phyloP scores from a whole-genome alignment of 108 stramenopile species.

The Nitzschia putrida region DNA sequence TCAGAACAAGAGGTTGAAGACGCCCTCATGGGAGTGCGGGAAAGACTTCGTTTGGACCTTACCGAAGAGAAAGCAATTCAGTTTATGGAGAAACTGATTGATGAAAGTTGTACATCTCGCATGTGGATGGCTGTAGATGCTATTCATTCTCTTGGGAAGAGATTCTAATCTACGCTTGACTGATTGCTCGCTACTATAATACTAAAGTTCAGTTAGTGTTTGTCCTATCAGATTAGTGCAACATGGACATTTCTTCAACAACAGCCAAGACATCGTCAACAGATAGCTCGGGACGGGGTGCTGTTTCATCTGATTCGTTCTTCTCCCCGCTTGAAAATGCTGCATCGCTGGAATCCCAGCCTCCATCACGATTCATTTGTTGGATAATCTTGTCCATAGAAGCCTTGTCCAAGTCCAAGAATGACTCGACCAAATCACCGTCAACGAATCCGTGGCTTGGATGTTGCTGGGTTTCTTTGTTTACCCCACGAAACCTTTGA shows the following conservation, averaged over 20 bases:
- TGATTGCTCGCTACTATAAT: not conserved
- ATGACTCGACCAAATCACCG: slow-evolving; percentile 93
- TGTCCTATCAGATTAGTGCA: slow-evolving; percentile 47
- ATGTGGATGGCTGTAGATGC: slow-evolving; percentile 91
- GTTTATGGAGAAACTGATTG: slow-evolving; percentile 80
- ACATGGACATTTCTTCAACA: slow-evolving; percentile 85
- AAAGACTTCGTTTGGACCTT: slow-evolving; percentile 72
- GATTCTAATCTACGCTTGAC: slow-evolving; percentile 38
- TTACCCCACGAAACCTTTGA: slow-evolving; percentile 83
- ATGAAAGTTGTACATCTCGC: slow-evolving; percentile 67
- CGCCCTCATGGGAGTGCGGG: slow-evolving; percentile 63
- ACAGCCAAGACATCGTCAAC: slow-evolving; percentile 81
- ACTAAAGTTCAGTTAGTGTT: not conserved
- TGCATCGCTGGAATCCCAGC: slow-evolving; percentile 68
- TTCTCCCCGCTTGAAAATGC: slow-evolving; percentile 26
- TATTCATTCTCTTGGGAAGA: slow-evolving; percentile 77
- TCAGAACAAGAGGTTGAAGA: slow-evolving; percentile 62
- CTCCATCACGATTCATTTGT: slow-evolving; percentile 83
- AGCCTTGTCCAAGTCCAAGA: slow-evolving; percentile 85
- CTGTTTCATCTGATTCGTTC: slow-evolving; percentile 23
- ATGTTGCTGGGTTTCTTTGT: slow-evolving; percentile 58
- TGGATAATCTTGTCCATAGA: slow-evolving; percentile 76
- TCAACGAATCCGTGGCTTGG: slow-evolving; percentile 90
- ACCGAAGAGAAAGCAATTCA: slow-evolving; percentile 71
- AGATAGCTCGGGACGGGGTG: slow-evolving; percentile 29